A percentile compares a stretch with the other conserved stretches of the same genome.
Conservation (phyloP, 2,329 filamentous ascomycete genomes). For the Neonectria coccinea region DNA sequence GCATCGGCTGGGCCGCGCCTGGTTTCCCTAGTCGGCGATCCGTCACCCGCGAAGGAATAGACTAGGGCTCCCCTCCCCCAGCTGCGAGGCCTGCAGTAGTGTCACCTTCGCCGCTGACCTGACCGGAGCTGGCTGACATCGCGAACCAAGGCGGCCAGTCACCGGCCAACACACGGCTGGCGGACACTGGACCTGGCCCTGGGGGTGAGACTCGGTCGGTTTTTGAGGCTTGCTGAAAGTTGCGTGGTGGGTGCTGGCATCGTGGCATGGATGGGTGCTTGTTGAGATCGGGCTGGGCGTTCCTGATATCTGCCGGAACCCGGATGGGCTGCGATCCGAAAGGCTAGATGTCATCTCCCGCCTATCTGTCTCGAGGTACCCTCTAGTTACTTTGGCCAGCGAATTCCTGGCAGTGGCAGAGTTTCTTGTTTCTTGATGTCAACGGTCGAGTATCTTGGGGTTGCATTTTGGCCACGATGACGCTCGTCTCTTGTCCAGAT, state of each 20-base stretch:
- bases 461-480: slow-evolving; percentile 15
- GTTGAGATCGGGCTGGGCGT: slow-evolving; percentile 5
- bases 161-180: slow-evolving; percentile 44
- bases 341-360: background rate
- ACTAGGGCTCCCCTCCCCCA: slow-evolving; percentile 28
- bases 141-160: slow-evolving; percentile 32
- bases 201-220: slow-evolving; percentile 24
- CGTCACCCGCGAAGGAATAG: slow-evolving; percentile 8
- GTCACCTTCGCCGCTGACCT: slow-evolving; percentile 30
- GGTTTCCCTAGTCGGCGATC: background rate
- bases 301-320: slow-evolving; percentile 7
- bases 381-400: background rate
- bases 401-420: background rate
- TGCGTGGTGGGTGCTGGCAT: background rate
- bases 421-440: background rate
- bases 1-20: slow-evolving; percentile 9
- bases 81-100: slow-evolving; percentile 35
- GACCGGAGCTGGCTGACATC: slow-evolving; percentile 28
- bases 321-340: slow-evolving; percentile 3
- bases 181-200: slow-evolving; percentile 23
- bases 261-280: background rate
- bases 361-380: background rate
- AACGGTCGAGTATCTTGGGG: slow-evolving; percentile 27
- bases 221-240: slow-evolving; percentile 11
- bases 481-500: slow-evolving; percentile 10